Evolutionary conservation across 2,329 filamentous ascomycete species (phyloP).

Genomic region (Nothopassalora personata): DNA sequence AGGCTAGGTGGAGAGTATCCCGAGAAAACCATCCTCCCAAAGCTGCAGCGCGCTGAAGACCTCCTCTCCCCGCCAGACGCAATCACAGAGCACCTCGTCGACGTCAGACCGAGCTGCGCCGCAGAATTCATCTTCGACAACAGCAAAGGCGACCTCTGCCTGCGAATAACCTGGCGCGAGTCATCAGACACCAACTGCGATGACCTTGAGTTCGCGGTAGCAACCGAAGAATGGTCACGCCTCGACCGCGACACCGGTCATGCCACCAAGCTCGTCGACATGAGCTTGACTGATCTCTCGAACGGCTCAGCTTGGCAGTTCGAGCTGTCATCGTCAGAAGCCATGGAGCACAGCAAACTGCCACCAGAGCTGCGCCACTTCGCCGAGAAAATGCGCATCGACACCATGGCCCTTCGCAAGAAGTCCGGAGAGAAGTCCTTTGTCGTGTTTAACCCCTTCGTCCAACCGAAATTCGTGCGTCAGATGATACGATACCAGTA

Average conservation of each 20-base stretch:
- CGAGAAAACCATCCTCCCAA: constrained; percentile 18
- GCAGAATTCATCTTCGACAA: constrained; percentile 28
- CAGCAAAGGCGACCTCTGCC: constrained; percentile 20
- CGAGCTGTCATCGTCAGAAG: constrained; percentile 22
- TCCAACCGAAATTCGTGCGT: constrained; percentile 17
- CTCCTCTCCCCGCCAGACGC: constrained; percentile 24
- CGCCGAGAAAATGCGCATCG: constrained; percentile 17
- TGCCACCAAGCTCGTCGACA: constrained; percentile 24
- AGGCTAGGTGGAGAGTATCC: constrained; percentile 26
- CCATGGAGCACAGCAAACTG: constrained; percentile 18
- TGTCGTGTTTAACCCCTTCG: constrained; percentile 16
- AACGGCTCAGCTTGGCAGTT: constrained; percentile 31
- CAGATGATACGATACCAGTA: constrained; percentile 27
- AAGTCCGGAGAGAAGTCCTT: constrained; percentile 13
- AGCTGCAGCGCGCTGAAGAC: constrained; percentile 16
- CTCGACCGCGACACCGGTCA: constrained; percentile 22
- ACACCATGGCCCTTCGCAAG: constrained; percentile 6
- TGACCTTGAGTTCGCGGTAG: not conserved
- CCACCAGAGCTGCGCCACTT: constrained; percentile 15
- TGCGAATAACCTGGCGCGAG: constrained; percentile 26
- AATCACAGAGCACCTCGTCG: constrained; percentile 17
- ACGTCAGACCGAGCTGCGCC: constrained; percentile 27
- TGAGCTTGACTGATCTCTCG: constrained; percentile 25
- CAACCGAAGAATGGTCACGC: constrained; percentile 24
- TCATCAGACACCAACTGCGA: constrained; percentile 1